A percentile compares a stretch with the other conserved stretches of the same genome.
phyloP scores from a whole-genome alignment of 1,139 yeast species.

The Scheffersomyces quercinus region DNA sequence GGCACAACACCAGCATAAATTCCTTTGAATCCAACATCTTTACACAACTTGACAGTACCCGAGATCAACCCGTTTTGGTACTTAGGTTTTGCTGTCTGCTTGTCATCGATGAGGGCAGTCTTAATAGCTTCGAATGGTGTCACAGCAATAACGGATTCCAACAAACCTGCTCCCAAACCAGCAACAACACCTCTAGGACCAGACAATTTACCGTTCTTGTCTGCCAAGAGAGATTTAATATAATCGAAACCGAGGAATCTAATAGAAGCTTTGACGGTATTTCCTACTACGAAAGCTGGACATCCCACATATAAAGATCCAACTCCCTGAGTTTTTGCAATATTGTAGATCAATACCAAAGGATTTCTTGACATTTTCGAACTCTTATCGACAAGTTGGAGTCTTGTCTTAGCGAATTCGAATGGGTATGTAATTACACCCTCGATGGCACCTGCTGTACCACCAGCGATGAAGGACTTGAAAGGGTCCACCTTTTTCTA shows the following conservation, averaged over 20 bases:
- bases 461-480: conserved; percentile 89
- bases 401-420: conserved; percentile 92
- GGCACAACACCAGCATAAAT: conserved; percentile 89
- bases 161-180: conserved; percentile 92
- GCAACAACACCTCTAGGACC: conserved; percentile 93
- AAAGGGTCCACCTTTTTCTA: conserved; percentile 49
- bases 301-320: conserved; percentile 90
- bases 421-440: conserved; percentile 92
- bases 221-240: conserved; percentile 74
- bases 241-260: conserved; percentile 91
- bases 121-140: conserved; percentile 97
- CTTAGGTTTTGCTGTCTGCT: conserved; percentile 70
- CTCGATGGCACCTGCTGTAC: conserved; percentile 92
- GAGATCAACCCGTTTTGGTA: conserved; percentile 68
- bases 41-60: conserved; percentile 63
- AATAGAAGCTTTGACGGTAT: conserved; percentile 92
- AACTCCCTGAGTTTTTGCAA: conserved; percentile 78
- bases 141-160: conserved; percentile 90
- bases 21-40: conserved; percentile 80
- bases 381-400: conserved; percentile 77
- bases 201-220: conserved; percentile 81
- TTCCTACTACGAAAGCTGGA: conserved; percentile 95
- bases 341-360: conserved; percentile 68
- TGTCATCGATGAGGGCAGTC: conserved; percentile 93
- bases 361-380: conserved; percentile 80